Base-by-base conservation (phyloP, 129 eudicot genomes). In the Scalesia atractyloides region DNA sequence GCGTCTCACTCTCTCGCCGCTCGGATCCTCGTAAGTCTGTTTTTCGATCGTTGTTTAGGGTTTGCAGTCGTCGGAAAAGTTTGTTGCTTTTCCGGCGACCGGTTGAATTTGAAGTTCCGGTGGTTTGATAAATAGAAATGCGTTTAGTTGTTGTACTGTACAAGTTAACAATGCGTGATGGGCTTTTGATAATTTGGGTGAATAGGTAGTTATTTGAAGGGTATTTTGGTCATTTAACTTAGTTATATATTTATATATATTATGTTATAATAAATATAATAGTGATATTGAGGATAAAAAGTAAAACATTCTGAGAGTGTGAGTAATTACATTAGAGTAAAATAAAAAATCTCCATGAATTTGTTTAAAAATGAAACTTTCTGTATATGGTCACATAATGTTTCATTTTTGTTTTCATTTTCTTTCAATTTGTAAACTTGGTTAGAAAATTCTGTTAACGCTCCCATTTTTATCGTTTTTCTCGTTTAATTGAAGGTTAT, bases 1-100 rank as follows among this genome's bases (percentile, higher is more conserved):
- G 83, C 95, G 64, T 63, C 90, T 2, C 88, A 85, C 75, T 88
- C 91, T 37, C 88, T 88, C 70, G 91, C 91, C 74, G 88, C 95
- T 52, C 67, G 91, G 57, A 83, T 88, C 72, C 86, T 88, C 22
- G 91, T 88, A 71, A 62, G 91, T 58, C 5, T 17, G 14, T 41
- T 53, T 26, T 48, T 33, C 46, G 53, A 18, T 24, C 14, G 54
- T 54, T 18, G 1, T 6, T 39, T 39, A 39, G 8, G 44, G 44
- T 60, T 11, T 36, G 2, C 16, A 12, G 16, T 7, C 49, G 3
- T 66, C 66, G 57, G 64, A 37, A 12, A 48, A 34, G 9, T 10
- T 19, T 46, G 14, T 63, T 36, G 20, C 37, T 44, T 64, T 54
- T 72, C 54, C 20, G 48, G 20, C n/a, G 14, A 12, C 34, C 5